These are phyloP conservation scores for Penicillium nordicum DNA, from an alignment of 2,329 filamentous ascomycete genomes.

Conservation along the genomic window DNA sequence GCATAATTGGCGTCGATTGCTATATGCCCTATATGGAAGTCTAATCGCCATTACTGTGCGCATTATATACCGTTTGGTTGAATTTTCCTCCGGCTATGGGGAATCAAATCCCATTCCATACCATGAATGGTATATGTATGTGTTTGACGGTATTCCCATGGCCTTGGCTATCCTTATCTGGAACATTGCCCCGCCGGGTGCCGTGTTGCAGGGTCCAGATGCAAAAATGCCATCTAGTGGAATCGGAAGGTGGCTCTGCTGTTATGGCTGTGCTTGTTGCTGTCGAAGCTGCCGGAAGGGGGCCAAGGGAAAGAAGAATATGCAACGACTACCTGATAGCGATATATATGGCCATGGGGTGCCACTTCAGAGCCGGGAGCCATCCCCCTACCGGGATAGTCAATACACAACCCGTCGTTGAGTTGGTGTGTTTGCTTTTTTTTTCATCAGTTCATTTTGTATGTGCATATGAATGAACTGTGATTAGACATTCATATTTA, in stretches of 20 bases:
- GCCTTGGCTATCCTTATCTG: constrained; percentile 35
- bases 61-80: constrained; percentile 58
- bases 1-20: background rate
- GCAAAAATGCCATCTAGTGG: constrained; percentile 2
- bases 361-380: background rate
- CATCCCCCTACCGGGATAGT: background rate
- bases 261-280: constrained; percentile 2
- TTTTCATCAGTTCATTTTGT: background rate
- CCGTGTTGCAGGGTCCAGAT: background rate
- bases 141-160: constrained; percentile 43
- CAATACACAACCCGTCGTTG: background rate
- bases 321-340: background rate
- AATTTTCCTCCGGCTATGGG: constrained; percentile 51
- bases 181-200: constrained; percentile 1
- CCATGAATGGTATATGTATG: constrained; percentile 38
- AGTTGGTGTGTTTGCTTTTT: background rate
- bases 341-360: background rate
- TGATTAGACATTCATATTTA: no score
- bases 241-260: background rate
- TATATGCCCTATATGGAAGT: constrained; percentile 47
- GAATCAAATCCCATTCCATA: constrained; percentile 38
- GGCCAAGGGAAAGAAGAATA: background rate
- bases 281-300: constrained; percentile 3
- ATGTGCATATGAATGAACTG: background rate
- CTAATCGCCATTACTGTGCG: constrained; percentile 50